Conservation (phyloP, 768 basidiomycete species). For the Serendipita sp. region DNA sequence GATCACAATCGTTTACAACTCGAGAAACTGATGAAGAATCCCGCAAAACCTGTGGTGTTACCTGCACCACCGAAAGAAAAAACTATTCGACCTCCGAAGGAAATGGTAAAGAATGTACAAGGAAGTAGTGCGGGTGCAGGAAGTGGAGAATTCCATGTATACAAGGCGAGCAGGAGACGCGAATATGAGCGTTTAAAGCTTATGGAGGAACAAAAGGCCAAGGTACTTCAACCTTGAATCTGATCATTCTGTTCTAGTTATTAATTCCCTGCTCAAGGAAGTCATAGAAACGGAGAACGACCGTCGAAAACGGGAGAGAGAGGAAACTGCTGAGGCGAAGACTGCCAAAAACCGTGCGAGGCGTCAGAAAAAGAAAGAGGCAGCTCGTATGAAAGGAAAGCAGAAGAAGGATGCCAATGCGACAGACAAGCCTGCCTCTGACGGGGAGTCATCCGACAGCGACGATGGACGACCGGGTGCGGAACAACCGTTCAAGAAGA, state of each 20-base stretch:
- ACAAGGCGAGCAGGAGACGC: conserved; percentile 83
- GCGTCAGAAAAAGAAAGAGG: conserved; percentile 81
- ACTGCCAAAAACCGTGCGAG: conserved; percentile 93
- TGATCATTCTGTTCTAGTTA: neutral
- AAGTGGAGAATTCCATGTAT: conserved; percentile 95
- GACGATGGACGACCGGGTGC: conserved; percentile 3
- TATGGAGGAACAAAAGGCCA: conserved; percentile 66
- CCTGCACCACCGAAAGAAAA: conserved; percentile 74
- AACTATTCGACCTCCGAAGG: conserved; percentile 61
- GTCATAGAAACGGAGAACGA: conserved; percentile 57
- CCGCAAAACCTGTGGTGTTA: conserved; percentile 62
- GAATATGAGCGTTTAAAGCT: conserved; percentile 91
- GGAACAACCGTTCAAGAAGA: conserved; percentile 50
- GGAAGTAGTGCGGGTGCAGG: conserved; percentile 96
- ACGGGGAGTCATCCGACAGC: neutral
- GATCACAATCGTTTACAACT: conserved; percentile 52
- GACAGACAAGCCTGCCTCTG: neutral
- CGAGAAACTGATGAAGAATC: conserved; percentile 79
- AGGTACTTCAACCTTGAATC: conserved; percentile 32
- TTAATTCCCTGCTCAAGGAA: conserved; percentile 34
- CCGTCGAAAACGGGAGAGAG: conserved; percentile 50
- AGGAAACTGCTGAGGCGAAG: conserved; percentile 63
- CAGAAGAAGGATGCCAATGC: conserved; percentile 7
- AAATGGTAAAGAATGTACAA: conserved; percentile 99
- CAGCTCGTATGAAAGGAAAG: conserved; percentile 32